Base-by-base conservation (phyloP, 106 monocot species). In the Posidonia australis region DNA sequence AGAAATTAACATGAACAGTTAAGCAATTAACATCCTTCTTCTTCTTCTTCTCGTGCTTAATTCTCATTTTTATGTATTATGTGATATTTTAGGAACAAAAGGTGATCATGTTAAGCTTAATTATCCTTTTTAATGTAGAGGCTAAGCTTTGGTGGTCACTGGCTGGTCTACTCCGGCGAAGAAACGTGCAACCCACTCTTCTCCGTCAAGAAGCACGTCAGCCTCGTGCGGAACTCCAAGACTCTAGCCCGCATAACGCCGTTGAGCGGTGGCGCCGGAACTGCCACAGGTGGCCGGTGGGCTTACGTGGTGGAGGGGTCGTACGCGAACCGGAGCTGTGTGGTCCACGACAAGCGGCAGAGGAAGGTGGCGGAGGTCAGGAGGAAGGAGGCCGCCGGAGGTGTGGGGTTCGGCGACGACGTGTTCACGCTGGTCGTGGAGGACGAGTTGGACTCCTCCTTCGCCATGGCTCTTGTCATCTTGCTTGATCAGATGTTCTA, bases 381-480 rank as follows among this genome's bases (percentile, higher is more conserved):
- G 24, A n/a, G 47, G 61, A 84, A 77, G 71, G 86, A 80, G 45
- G 25, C 30, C 10, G 56, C 46, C 58, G 63, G 58, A 13, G 84
- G 84, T 0, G 85, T 73, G 12, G 48, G 58, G 5, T 71, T 86
- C 54, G 83, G 82, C 17, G 65, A 43, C 29, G 86, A 86, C 23
- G 83, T 86, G 47, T 86, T 86, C 67, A 67, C 77, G 41, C 74
- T 86, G 0, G 73, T 82, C 0, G 86, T 79, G 14, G 57, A 76
- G 55, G 69, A 82, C 5, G 73, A 63, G 45, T 25, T 86, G 14
- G 71, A 77, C 19, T 36, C 54, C 5, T n/a, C 54, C 18, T 20
- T 80, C 5, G 77, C 80, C 54, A 86, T 86, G 86, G 79, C 70
- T 7, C 57, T 83, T 9, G 79, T 82, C 9, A 58, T 82, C 44